These are phyloP conservation scores for Monosporascus sp. DNA, from an alignment of 2,329 filamentous ascomycete species.

Conservation along the genomic window DNA sequence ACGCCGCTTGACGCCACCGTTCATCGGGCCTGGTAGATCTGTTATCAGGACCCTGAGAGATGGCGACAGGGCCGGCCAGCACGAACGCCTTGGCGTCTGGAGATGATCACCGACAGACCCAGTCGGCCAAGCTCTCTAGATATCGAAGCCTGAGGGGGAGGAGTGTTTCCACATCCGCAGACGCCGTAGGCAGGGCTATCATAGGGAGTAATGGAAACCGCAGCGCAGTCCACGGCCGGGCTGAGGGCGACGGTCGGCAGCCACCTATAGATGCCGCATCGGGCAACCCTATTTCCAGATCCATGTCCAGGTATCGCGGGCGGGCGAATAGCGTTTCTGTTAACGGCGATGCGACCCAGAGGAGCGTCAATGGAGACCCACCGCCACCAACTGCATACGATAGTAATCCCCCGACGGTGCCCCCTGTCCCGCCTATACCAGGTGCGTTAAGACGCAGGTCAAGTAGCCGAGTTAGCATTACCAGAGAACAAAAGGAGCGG, in stretches of 20 bases:
- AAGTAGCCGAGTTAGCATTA: slow-evolving; percentile 4
- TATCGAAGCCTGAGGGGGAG: slow-evolving; percentile 29
- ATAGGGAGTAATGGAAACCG: slow-evolving; percentile 8
- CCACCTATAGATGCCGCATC: slow-evolving; percentile 7
- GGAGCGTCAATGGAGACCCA: slow-evolving; percentile 20
- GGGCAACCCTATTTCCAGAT: slow-evolving; percentile 25
- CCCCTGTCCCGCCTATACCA: slow-evolving; percentile 28
- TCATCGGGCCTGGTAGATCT: not conserved
- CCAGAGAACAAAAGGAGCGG: slow-evolving; percentile 14
- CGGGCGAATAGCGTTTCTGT: slow-evolving; percentile 21
- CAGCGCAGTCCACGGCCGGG: not conserved
- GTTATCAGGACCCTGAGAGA: not conserved
- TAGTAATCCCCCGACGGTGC: slow-evolving; percentile 10
- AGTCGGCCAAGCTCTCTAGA: slow-evolving; percentile 25
- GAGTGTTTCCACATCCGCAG: slow-evolving; percentile 22
- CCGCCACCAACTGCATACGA: slow-evolving; percentile 10
- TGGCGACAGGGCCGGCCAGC: slow-evolving; percentile 9
- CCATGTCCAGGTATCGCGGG: slow-evolving; percentile 31
- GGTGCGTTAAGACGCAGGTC: slow-evolving; percentile 11
- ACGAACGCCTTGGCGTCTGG: slow-evolving; percentile 12
- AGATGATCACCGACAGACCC: slow-evolving; percentile 5
- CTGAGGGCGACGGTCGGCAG: not conserved
- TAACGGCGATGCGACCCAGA: slow-evolving; percentile 20
- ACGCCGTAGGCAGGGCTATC: slow-evolving; percentile 12
- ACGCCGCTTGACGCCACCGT: not conserved